Evolutionary conservation across 192 early-diverging fungal species (phyloP).

Genomic region (Umbelopsis vinacea): DNA sequence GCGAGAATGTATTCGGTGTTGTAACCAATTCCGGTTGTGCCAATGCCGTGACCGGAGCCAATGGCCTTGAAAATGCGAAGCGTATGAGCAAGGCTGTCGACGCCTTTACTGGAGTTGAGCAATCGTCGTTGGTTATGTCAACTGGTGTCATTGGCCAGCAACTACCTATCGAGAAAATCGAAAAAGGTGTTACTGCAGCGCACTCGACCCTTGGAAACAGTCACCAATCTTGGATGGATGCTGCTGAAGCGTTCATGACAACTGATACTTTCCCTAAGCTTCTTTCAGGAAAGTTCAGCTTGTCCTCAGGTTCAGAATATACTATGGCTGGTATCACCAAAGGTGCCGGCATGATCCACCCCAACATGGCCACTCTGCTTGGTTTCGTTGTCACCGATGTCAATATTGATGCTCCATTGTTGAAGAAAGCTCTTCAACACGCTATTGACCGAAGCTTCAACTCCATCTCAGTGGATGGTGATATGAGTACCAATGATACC

Average conservation of each 20-base stretch:
- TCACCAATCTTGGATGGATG: conserved; percentile 77
- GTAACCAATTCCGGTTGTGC: conserved; percentile 93
- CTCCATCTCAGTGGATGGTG: conserved; percentile 93
- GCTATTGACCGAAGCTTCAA: conserved; percentile 95
- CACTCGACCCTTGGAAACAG: conserved; percentile 42
- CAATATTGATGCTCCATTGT: conserved; percentile 59
- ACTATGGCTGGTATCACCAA: conserved; percentile 95
- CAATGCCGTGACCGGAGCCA: conserved; percentile 92
- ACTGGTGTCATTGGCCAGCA: conserved; percentile 97
- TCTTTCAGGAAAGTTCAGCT: conserved; percentile 56
- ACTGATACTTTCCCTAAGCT: conserved; percentile 98
- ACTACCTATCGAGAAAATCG: conserved; percentile 83
- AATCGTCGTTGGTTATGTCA: conserved; percentile 82
- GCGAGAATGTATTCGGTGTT: conserved; percentile 52
- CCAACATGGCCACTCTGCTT: conserved; percentile 97
- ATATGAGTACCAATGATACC: conserved; percentile 97
- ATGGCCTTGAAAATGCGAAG: conserved; percentile 81
- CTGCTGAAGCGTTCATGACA: conserved; percentile 92
- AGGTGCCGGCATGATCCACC: conserved; percentile 99
- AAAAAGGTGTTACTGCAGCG: conserved; percentile 62
- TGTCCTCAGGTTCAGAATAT: conserved; percentile 57
- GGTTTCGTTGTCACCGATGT: conserved; percentile 88
- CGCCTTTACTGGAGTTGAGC: conserved; percentile 46
- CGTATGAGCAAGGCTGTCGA: conserved; percentile 67
- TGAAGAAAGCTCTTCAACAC: conserved; percentile 74